Evolutionary conservation across 192 early-diverging fungal species (phyloP), one percentile per base, ranked within the genome.

Genomic region (Coemansia sp.): DNA sequence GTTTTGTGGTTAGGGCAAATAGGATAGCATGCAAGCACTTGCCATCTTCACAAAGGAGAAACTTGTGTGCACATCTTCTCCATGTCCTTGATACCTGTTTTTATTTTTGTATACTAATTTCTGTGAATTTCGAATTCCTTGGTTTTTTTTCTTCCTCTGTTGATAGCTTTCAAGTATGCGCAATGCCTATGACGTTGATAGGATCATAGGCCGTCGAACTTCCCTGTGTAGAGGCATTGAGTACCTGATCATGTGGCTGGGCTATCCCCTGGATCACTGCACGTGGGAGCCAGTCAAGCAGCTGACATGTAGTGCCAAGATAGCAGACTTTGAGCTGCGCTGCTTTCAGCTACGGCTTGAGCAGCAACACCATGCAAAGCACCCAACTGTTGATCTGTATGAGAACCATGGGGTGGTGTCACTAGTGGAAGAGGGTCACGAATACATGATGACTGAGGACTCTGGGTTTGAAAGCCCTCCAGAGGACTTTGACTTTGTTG

Each of bases 131-230:
- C n/a, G n/a, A n/a, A n/a, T n/a, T n/a, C n/a, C n/a, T n/a, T 50
- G 4, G 24, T 0, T 50, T 15, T 50, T 29, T 50, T 32, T 18
- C 32, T 15, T 18, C 17, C 15, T 39, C 8, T 37, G 12, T 38
- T 15, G 9, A 35, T 11, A 2, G 14, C 14, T 15, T 6, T 17
- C 0, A n/a, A 41, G 39, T 14, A 41, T 17, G 39, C 14, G 56
- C n/a, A n/a, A 54, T 5, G 34, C 56, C 1, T 77, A 60, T 38
- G 75, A 77, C 44, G 65, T 78, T 0, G 66, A 78, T 8, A 43
- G 70, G 5, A 72, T 78, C 3, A 72, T 78, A 11, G 75, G 75
- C 17, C 64, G 70, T 19, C 59, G 75, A 7, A 59, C 64, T 11
- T 72, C 60, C 0, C 44, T 68, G 27, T 19, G 43, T 15, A 38